These are phyloP conservation scores for Penicillium paxilli DNA, from an alignment of 495 filamentous ascomycete species.

Conservation along the genomic window DNA sequence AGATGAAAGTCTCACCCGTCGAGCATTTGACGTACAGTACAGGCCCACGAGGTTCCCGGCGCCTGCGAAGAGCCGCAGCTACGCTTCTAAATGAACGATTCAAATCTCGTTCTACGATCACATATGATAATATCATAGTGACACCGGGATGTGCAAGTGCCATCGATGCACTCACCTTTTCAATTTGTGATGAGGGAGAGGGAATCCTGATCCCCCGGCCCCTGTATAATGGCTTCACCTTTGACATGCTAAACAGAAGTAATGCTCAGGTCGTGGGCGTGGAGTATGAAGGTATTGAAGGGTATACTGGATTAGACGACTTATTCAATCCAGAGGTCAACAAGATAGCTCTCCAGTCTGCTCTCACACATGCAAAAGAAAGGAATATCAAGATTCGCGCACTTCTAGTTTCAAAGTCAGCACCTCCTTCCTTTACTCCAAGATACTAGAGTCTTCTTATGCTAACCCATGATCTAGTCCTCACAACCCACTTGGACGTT, in stretches of 20 bases:
- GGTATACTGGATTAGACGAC: slow-evolving; percentile 31
- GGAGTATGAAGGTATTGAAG: slow-evolving; percentile 13
- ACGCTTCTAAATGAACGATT: slow-evolving; percentile 37
- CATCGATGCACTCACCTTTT: slow-evolving; percentile 33
- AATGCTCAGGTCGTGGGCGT: slow-evolving; percentile 10
- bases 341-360: slow-evolving; percentile 7
- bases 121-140: slow-evolving; percentile 34
- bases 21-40: slow-evolving; percentile 19
- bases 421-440: background rate
- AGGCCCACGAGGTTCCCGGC: slow-evolving; percentile 16
- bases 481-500: slow-evolving; percentile 47
- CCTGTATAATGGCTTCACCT: slow-evolving; percentile 37
- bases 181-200: slow-evolving; percentile 34
- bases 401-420: slow-evolving; percentile 41
- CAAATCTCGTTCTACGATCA: slow-evolving; percentile 25
- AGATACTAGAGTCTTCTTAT: background rate
- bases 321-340: slow-evolving; percentile 25
- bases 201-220: slow-evolving; percentile 37
- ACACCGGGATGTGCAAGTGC: slow-evolving; percentile 36
- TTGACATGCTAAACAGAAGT: slow-evolving; percentile 11
- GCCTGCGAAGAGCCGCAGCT: slow-evolving; percentile 35
- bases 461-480: slow-evolving; percentile 21
- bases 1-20: background rate
- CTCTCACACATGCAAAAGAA: background rate
- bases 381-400: slow-evolving; percentile 34